Base-by-base conservation (phyloP, 768 basidiomycete species). In the Baorangia bicolor region DNA sequence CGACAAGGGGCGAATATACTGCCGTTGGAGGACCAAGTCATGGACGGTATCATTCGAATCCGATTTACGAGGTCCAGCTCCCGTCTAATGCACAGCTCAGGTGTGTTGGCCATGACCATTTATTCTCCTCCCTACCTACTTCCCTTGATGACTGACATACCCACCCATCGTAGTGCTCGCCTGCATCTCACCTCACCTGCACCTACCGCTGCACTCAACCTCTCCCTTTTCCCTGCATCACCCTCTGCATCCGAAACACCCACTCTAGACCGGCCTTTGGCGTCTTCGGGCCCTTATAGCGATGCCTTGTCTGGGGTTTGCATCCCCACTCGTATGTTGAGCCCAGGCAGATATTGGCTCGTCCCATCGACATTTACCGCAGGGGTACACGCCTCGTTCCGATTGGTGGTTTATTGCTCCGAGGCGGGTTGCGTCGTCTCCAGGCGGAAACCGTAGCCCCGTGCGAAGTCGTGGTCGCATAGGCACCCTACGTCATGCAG, bases 281-380 rank as follows among this genome's bases (percentile, higher is more conserved):
- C 78, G 1, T 90, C 92, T 0, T 92, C 93, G 0, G 93, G 92
- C 2, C 81, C 88, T 0, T 96, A 94, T 64, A 81, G 85, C 25
- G 91, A 94, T 57, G 75, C 81, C 0, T 71, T 87, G 28, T 83
- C 86, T 0, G 94, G 94, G 0, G 92, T 88, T 0, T 78, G 77
- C 34, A 88, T 82, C 7, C 77, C 81, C 1, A 76, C 75, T 34
- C 71, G 80, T 6, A 73, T 76, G 16, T 54, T 92, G 40, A 74
- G 75, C 23, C 44, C 66, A 25, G 92, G 90, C 20, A 82, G 78
- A 56, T 95, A 94, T 69, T 79, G 85, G 59, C 69, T 87, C 20
- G 77, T 94, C 1, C 87, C 89, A 2, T 91, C 87, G 10, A 89
- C 88, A 1, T 90, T 85, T 68, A 75, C 78, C n/a, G 76, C 83